A percentile compares a stretch with the other conserved stretches of the same genome.
These are phyloP conservation scores for Naganishia antarctica DNA, from an alignment of 768 basidiomycete genomes.

Conservation along the genomic window DNA sequence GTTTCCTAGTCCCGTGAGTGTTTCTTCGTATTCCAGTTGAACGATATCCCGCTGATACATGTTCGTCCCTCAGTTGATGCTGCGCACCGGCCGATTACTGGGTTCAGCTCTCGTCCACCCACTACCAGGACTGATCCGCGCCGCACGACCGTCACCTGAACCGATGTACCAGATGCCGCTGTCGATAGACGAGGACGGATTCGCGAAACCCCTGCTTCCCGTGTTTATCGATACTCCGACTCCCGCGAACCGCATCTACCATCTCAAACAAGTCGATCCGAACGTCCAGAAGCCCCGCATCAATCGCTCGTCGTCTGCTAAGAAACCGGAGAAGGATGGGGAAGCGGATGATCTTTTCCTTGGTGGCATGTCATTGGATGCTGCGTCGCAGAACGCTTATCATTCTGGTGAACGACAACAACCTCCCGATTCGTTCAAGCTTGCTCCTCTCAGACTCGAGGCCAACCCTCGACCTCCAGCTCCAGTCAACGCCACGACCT, in stretches of 20 bases:
- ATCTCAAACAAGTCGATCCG: slow-evolving; percentile 3
- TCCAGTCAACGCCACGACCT: not conserved
- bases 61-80: too few species aligned
- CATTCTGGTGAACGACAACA: not conserved
- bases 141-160: too few species aligned
- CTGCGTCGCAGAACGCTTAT: not conserved
- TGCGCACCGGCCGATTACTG: too few species aligned
- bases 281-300: not conserved
- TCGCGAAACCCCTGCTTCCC: slow-evolving; percentile 5
- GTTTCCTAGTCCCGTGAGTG: too few species aligned
- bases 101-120: too few species aligned
- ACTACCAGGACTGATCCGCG: too few species aligned
- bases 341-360: not conserved
- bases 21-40: too few species aligned
- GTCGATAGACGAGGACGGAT: not conserved
- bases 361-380: too few species aligned
- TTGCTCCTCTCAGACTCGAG: not conserved
- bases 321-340: not conserved
- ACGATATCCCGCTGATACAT: too few species aligned
- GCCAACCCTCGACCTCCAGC: not conserved
- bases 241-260: slow-evolving; percentile 15
- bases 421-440: not conserved
- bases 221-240: slow-evolving; percentile 1
- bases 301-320: not conserved
- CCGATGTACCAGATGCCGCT: not conserved